phyloP scores from a whole-genome alignment of 73 alveolate species.

The Blepharisma japonicum region DNA sequence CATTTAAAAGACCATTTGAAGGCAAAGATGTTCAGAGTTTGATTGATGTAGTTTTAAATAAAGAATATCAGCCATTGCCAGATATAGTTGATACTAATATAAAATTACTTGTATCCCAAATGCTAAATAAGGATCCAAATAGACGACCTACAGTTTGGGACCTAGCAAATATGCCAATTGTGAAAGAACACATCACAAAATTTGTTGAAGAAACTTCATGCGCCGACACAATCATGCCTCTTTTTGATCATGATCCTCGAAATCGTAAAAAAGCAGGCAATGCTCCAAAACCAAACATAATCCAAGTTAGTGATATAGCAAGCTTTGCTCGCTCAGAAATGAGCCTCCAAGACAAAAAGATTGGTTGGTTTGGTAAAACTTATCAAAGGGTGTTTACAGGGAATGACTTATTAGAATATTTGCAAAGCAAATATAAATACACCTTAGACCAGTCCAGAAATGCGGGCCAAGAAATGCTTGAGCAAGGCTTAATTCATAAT shows the following conservation, averaged over 20 bases:
- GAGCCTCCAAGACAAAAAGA: constrained; percentile 39
- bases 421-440: constrained; percentile 32
- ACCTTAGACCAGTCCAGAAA: constrained; percentile 33
- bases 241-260: constrained; percentile 37
- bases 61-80: constrained; percentile 57
- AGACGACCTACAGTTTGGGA: constrained; percentile 88
- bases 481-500: constrained; percentile 34
- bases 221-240: constrained; percentile 53
- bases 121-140: constrained; percentile 79
- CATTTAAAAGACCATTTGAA: constrained; percentile 91
- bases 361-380: constrained; percentile 55
- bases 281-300: background rate
- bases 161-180: constrained; percentile 65
- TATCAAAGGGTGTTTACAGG: constrained; percentile 44
- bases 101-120: constrained; percentile 46
- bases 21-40: constrained; percentile 62
- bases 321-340: constrained; percentile 34
- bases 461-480: constrained; percentile 47
- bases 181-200: constrained; percentile 56
- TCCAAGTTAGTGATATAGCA: constrained; percentile 24
- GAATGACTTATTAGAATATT: constrained; percentile 37
- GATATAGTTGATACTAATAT: constrained; percentile 52
- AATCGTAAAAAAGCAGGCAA: constrained; percentile 27
- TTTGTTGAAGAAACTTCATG: constrained; percentile 56
- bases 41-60: constrained; percentile 57